Base-by-base conservation (phyloP, 306 rosid genomes). In the Macrotyloma uniflorum region DNA sequence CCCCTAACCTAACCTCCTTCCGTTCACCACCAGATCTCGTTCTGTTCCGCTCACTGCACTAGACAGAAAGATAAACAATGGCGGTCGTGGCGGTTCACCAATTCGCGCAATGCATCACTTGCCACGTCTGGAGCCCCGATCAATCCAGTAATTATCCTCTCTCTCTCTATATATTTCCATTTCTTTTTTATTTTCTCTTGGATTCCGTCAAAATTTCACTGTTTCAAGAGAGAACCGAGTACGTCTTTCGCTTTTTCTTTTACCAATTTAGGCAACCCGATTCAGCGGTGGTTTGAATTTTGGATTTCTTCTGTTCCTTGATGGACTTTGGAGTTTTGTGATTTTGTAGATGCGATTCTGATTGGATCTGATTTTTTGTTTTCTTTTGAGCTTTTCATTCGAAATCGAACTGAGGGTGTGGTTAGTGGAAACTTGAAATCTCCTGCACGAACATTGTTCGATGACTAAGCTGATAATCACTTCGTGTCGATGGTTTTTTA, bases 111-210 rank as follows among this genome's bases (percentile, higher is more conserved):
- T 86, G 88, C 89, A 89, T 96, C 88, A 93, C 96, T 66, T 91
- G 91, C 86, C 99, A 96, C 69, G 93, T 91, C 55, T 96, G 98
- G 99, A 90, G 99, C 79, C 91, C 98, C 18, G 98, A 93, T 35
- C 84, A 83, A 55, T 91, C 99, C 9, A 96, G 98, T 93, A 89
- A 87, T 43, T 14, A 18, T 5, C 18, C 74, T 19, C 7, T 46
- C 7, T 55, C 38, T 28, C 24, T 13, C 53, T 38, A 32, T 32
- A 32, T 40, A 10, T 16, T 47, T 38, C 0, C 3, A 0, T 28
- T 23, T 74, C 26, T 8, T n/a, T 11, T 45, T 23, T 14, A 58
- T 47, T 81, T 83, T n/a, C n/a, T n/a, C n/a, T 74, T 73, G 42
- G 66, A 3, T 53, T 64, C 80, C 5, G 40, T 58, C 67, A 80